Evolutionary conservation across 768 basidiomycete species (phyloP), one percentile per base, ranked within the genome.

Genomic region (Russula lepida): DNA sequence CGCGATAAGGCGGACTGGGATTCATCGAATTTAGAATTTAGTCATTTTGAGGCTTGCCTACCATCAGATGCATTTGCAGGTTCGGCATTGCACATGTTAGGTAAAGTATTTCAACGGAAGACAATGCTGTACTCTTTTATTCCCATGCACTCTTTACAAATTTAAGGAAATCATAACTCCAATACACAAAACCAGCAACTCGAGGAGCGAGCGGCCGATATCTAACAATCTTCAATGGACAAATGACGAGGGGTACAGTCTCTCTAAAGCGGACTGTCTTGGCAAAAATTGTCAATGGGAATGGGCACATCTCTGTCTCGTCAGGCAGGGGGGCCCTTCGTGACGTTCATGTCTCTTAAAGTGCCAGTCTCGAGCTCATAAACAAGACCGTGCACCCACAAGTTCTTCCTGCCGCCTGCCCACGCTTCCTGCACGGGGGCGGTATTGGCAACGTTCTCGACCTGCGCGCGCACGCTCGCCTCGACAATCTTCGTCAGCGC

Each of bases 321-420:
- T 37, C 32, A 33, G 41, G 41, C 12, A 15, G 46, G 50, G 19
- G 50, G 27, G 0, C 65, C 65, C 19, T 17, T 39, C 35, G 66
- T 58, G 54, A 69, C 17, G 6, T 19, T 46, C 17, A 74, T 63
- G 46, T 74, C 74, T 46, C 54, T 58, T 33, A 74, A 64, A 37
- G 19, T 35, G 11, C 74, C 74, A 9, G 57, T 68, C 60, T 66
- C 72, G 41, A 74, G 66, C 2, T 69, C 64, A 58, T 75, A 74
- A 43, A 74, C 63, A 64, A 71, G 70, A 39, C 87, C 87, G 64
- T 89, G 87, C 6, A 89, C 80, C 70, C 70, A 76, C 25, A 86
- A 71, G 7, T 77, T 71, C 68, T 79, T 74, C 35, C 62, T 60
- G 13, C 68, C 68, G 25, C 62, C 17, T 28, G 51, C 67, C 74